phyloP scores from a whole-genome alignment of 176 grass and related monocot species.

The Alloteropsis semialata region DNA sequence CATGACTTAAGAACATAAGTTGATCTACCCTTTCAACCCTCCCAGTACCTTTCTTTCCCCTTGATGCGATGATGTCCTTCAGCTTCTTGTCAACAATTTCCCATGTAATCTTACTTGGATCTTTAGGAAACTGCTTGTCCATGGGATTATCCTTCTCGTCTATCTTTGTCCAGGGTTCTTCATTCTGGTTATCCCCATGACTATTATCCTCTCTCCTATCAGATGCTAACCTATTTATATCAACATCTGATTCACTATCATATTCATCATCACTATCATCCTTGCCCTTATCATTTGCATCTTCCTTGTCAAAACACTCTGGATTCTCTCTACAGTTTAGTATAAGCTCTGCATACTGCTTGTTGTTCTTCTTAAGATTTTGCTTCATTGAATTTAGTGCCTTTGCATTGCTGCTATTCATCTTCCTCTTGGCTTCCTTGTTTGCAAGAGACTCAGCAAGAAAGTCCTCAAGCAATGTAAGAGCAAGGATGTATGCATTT shows the following conservation, averaged over 20 bases:
- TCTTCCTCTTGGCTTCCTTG: constrained; percentile 44
- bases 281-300: constrained; percentile 4
- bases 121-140: constrained; percentile 83
- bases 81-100: constrained; percentile 88
- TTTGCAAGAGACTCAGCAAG: constrained; percentile 38
- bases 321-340: constrained; percentile 32
- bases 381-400: constrained; percentile 49
- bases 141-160: constrained; percentile 18
- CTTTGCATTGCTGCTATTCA: constrained; percentile 51
- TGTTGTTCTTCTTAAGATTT: constrained; percentile 52
- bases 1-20: constrained; percentile 76
- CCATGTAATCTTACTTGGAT: constrained; percentile 95
- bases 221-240: not conserved
- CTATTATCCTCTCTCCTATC: not conserved
- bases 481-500: constrained; percentile 31
- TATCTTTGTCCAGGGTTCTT: not conserved
- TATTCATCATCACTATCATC: constrained; percentile 1
- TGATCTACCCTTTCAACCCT: constrained; percentile 92
- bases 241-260: not conserved
- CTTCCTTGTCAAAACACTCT: constrained; percentile 14
- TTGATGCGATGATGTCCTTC: constrained; percentile 83
- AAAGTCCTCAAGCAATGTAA: constrained; percentile 42
- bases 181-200: not conserved
- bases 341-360: constrained; percentile 47
- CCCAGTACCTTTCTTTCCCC: constrained; percentile 91